These are phyloP conservation scores for Fusarium cyanostomum DNA, from an alignment of 2,329 filamentous ascomycete species.

Conservation along the genomic window DNA sequence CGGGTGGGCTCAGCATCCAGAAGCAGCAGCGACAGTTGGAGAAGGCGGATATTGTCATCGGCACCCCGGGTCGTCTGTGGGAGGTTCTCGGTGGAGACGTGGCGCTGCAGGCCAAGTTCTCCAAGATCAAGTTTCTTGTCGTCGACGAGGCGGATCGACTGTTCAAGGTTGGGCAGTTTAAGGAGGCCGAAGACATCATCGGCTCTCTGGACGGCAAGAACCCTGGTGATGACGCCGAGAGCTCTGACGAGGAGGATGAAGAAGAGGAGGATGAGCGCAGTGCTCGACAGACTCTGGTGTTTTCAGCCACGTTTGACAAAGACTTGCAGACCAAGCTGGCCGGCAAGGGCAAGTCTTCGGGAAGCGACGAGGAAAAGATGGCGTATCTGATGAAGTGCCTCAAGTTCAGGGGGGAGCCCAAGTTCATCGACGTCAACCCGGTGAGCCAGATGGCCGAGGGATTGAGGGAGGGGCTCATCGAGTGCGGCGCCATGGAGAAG, in stretches of 20 bases:
- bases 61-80: constrained; percentile 92
- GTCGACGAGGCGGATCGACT: constrained; percentile 95
- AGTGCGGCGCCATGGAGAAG: constrained; percentile 95
- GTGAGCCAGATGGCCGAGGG: constrained; percentile 86
- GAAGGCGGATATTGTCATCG: constrained; percentile 91
- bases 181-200: constrained; percentile 90
- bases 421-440: constrained; percentile 93
- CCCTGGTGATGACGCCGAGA: constrained; percentile 64
- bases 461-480: constrained; percentile 88
- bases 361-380: constrained; percentile 80
- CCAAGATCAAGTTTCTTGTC: constrained; percentile 81
- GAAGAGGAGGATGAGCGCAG: constrained; percentile 51
- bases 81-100: constrained; percentile 85
- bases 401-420: constrained; percentile 85
- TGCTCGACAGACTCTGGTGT: constrained; percentile 85
- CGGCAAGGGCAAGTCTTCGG: constrained; percentile 71
- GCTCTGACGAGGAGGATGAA: constrained; percentile 61
- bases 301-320: constrained; percentile 96
- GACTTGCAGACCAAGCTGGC: constrained; percentile 90
- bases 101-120: constrained; percentile 75
- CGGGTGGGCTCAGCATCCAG: constrained; percentile 90
- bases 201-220: constrained; percentile 78
- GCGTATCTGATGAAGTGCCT: constrained; percentile 92
- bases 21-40: constrained; percentile 90
- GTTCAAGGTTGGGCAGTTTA: constrained; percentile 92